These are phyloP conservation scores for Bolboschoenus planiculmis DNA, from an alignment of 176 grass and related monocot species.

Conservation along the genomic window DNA sequence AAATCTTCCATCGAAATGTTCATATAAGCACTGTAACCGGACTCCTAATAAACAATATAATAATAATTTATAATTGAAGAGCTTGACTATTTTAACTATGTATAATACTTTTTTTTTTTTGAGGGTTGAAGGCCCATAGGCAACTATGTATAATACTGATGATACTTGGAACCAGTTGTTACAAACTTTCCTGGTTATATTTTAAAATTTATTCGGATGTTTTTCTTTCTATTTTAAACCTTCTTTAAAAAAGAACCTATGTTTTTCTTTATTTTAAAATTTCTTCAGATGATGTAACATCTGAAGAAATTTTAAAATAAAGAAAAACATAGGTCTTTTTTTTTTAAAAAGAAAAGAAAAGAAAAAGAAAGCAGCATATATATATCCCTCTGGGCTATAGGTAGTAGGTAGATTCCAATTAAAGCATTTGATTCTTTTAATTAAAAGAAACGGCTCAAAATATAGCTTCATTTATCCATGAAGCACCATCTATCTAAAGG, in stretches of 20 bases:
- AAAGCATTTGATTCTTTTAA: conserved; percentile 10
- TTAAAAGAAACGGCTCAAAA: conserved; percentile 2
- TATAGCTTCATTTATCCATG: not conserved
- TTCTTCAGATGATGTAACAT: not conserved
- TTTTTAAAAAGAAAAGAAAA: not conserved
- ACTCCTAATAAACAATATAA: too few species aligned
- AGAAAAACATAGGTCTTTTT: not conserved
- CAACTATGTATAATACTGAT: too few species aligned
- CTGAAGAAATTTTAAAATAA: not conserved
- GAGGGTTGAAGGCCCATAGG: too few species aligned
- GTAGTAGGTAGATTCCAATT: not conserved
- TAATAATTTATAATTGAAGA: not conserved
- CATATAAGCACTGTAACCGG: too few species aligned
- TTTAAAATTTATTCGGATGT: too few species aligned
- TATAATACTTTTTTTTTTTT: too few species aligned
- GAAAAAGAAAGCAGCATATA: not conserved
- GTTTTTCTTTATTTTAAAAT: not conserved
- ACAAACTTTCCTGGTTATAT: too few species aligned
- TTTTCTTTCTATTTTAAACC: not conserved
- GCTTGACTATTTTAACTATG: not conserved
- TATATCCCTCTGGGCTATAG: not conserved
- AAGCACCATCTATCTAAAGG: conserved; percentile 16
- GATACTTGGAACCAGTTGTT: too few species aligned
- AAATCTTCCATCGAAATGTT: too few species aligned
- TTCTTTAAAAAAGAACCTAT: not conserved